A percentile compares a stretch with the other conserved stretches of the same genome.
Evolutionary conservation across 371 early-diverging fungal species (phyloP).

Genomic region (Saksenaea vasiformis): DNA sequence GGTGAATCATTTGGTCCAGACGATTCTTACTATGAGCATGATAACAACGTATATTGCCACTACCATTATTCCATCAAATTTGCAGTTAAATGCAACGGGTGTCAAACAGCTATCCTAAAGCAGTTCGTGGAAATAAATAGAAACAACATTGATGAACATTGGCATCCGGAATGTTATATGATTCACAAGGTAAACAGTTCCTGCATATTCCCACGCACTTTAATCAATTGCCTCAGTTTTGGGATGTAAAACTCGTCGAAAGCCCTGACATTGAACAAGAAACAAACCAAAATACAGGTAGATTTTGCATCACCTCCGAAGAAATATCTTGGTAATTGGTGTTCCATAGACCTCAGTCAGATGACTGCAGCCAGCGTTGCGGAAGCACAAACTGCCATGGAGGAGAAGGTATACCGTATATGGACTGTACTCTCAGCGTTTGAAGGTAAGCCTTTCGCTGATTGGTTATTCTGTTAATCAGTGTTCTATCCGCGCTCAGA

Average conservation of each 20-base stretch:
- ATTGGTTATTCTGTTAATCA: neutral
- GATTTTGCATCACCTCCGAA: neutral
- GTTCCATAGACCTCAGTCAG: constrained; percentile 19
- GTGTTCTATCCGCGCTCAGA: constrained; percentile 49
- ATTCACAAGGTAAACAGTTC: constrained; percentile 73
- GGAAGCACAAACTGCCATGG: constrained; percentile 55
- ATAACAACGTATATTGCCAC: constrained; percentile 90
- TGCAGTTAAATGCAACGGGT: constrained; percentile 90
- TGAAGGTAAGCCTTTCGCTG: constrained; percentile 29
- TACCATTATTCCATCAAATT: constrained; percentile 90
- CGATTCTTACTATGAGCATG: constrained; percentile 95
- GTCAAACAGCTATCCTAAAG: constrained; percentile 91
- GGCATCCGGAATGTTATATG: constrained; percentile 99
- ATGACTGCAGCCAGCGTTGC: constrained; percentile 49
- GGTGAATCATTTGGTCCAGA: constrained; percentile 92
- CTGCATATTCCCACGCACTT: neutral
- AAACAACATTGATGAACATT: constrained; percentile 81
- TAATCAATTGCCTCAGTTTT: constrained; percentile 54
- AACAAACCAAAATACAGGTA: constrained; percentile 17
- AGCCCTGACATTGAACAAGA: constrained; percentile 17
- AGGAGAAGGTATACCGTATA: constrained; percentile 83
- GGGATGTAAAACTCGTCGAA: constrained; percentile 73
- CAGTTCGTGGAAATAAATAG: constrained; percentile 92
- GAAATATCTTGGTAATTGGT: neutral
- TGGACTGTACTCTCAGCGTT: constrained; percentile 87